Base-by-base conservation (phyloP, 2,329 filamentous ascomycete species). In the Trichoderma cornu-damae region DNA sequence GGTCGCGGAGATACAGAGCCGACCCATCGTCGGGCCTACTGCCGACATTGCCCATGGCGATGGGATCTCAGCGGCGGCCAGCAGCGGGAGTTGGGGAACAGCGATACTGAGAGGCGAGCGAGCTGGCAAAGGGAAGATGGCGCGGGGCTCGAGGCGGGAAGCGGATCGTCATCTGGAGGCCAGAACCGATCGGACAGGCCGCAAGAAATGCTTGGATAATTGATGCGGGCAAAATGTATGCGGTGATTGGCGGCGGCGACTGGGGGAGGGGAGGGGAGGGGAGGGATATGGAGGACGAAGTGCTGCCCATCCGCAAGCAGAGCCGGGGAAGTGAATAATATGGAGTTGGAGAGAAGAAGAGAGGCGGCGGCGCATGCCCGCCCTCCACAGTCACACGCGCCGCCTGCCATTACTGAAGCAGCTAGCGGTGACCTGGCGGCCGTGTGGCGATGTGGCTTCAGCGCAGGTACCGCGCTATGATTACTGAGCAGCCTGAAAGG, bases 41-140 rank as follows among this genome's bases (percentile, higher is more conserved):
- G 73, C 85, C 87, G 74, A 96, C 86, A 78, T 88, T 91, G 70
- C 94, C 94, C 94, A 99, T 99, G 72, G 75, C 82, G 76, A 72
- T 51, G 47, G 57, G 46, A 47, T 30, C 43, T 52, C 47, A 43
- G 46, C 40, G 34, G 49, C 51, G 56, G 22, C 51, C 42, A 30
- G 37, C 34, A 26, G 46, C 34, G 38, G 37, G 47, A 50, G 43
- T 32, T 42, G 32, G 28, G 35, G 32, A 49, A 58, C 38, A 52
- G 52, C 46, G 59, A 62, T 43, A 56, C 18, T 57, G 56, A 40
- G 54, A 59, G 18, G 38, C 24, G 43, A 48, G 55, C 56, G 32
- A 58, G 35, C 53, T 51, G 47, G 47, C 51, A 47, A 54, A 58
- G 58, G 56, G 59, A 61, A 59, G 60, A 60, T 58, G 46, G 60